Conservation (phyloP, 805 yeast genomes). For the Isabelozyma rhagii region DNA sequence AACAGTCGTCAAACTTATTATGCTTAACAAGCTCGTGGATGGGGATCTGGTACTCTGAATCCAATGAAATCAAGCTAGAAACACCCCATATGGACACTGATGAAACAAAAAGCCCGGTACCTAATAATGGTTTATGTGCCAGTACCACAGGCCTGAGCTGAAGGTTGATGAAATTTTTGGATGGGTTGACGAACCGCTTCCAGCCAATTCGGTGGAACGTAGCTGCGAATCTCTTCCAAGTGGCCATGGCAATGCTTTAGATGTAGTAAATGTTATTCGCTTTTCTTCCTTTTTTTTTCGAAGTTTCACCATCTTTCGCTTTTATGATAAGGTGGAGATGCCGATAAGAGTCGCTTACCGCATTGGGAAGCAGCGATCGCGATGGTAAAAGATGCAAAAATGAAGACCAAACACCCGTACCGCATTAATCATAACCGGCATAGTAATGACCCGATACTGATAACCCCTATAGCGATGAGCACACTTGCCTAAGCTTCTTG, state of each 20-base stretch:
- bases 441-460: not conserved
- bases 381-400: not conserved
- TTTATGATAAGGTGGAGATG: not conserved
- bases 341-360: not conserved
- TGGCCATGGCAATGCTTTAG: no score
- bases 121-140: not conserved
- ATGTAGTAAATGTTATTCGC: no score
- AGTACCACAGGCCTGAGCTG: no score
- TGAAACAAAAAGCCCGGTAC: not conserved
- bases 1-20: conserved; percentile 10
- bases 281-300: no score
- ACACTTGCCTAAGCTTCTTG: no score
- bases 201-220: not conserved
- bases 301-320: no score
- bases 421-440: not conserved
- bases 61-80: not conserved
- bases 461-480: not conserved
- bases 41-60: not conserved
- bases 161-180: not conserved
- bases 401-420: not conserved
- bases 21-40: conserved; percentile 15
- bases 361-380: not conserved
- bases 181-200: not conserved
- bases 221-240: no score
- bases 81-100: not conserved